Evolutionary conservation across 306 rosid genomes (phyloP), one percentile per base, ranked within the genome.

Genomic region (Casuarina glauca): DNA sequence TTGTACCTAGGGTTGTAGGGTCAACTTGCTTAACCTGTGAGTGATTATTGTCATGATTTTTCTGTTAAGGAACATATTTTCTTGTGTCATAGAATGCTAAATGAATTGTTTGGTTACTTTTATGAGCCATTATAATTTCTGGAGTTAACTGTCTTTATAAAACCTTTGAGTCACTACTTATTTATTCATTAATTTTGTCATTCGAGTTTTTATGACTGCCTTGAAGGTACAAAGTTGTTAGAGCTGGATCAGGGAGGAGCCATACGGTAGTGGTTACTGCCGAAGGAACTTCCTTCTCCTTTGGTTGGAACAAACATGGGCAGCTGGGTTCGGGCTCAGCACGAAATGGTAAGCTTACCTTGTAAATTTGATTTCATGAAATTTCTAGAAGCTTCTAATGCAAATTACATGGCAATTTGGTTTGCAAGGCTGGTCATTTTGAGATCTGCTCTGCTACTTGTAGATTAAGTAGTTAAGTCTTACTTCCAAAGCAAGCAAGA

Each of bases 281-380:
- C 9, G 97, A 95, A 73, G 97, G 97, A 10, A 86, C 82, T 49
- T 93, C 99, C 64, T 85, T 95, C 12, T 84, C 97, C n/a, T 95
- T 95, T 77, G 99, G 99, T 48, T 93, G 97, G 97, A 95, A 95
- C 85, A 95, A 95, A 81, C 99, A 95, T 38, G 99, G 99, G 57
- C 99, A 95, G 81, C 87, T 95, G 75, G 99, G 97, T 78, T 84
- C 96, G 0, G 99, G 97, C 70, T 89, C 97, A 35, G 82, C 8
- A 1, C 88, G 62, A 85, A 91, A 87, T 92, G 97, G 99, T 95
- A 82, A 76, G 86, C 78, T 69, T 35, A 68, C 66, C 41, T 46
- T 58, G 17, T 12, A n/a, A 35, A 78, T 71, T 42, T 67, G 19
- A 75, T 81, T 70, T 13, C 38, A 16, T 61, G 52, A 13, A 32